Conservation (phyloP, 352 stramenopile species). For the Bremia lactucae region DNA sequence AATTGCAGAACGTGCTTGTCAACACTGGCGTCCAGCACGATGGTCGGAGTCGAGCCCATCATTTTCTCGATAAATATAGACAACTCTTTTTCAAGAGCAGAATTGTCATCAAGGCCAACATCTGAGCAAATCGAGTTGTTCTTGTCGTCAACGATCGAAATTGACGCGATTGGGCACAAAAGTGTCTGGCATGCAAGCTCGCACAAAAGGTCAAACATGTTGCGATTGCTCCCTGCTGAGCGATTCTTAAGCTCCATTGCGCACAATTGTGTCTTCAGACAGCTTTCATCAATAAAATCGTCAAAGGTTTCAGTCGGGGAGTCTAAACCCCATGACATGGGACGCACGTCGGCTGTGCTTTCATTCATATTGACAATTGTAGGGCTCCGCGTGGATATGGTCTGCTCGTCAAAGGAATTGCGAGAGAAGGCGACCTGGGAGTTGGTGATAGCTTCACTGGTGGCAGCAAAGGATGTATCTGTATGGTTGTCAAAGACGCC, state of each 20-base stretch:
- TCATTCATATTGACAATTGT: conserved; percentile 18
- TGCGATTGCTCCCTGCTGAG: conserved; percentile 30
- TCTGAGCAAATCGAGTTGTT: conserved; percentile 41
- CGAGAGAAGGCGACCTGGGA: conserved; percentile 1
- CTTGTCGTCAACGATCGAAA: conserved; percentile 50
- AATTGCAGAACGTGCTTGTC: conserved; percentile 55
- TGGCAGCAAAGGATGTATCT: conserved; percentile 14
- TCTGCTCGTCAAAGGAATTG: conserved; percentile 20
- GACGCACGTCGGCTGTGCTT: conserved; percentile 25
- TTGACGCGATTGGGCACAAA: conserved; percentile 63
- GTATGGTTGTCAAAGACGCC: conserved; percentile 8
- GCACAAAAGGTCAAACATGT: conserved; percentile 76
- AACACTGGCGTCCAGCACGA: conserved; percentile 60
- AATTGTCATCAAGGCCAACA: conserved; percentile 37
- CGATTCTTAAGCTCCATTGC: conserved; percentile 46
- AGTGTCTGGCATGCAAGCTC: conserved; percentile 76
- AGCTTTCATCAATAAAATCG: conserved; percentile 49
- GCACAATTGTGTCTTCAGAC: conserved; percentile 41
- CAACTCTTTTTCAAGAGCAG: conserved; percentile 45
- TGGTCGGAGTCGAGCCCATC: conserved; percentile 66
- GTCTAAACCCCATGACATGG: conserved; percentile 18
- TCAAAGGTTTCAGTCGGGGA: conserved; percentile 33
- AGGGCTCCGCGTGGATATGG: conserved; percentile 4
- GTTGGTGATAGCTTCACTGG: conserved; percentile 8
- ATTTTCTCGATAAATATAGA: conserved; percentile 60